Conservation (phyloP, 352 stramenopile genomes). For the Phytophthora ohioensis region DNA sequence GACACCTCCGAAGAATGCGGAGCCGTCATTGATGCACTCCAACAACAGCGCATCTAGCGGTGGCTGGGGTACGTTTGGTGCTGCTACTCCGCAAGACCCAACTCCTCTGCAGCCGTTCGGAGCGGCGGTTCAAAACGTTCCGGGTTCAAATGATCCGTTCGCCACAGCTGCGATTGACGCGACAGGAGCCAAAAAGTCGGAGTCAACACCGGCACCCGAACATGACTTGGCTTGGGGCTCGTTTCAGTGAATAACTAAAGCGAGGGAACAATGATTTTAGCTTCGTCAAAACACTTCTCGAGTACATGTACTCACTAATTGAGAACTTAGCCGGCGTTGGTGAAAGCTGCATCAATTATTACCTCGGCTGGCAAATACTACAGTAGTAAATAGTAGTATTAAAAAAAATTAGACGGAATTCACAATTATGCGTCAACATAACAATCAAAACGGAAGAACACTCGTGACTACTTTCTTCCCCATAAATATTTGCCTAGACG, state of each 20-base stretch:
- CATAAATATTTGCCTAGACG: no score
- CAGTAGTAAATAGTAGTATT: no score
- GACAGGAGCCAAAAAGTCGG: slow-evolving; percentile 12
- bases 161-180: slow-evolving; percentile 2
- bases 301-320: no score
- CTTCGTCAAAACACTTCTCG: no score
- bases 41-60: slow-evolving; percentile 32
- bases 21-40: slow-evolving; percentile 23
- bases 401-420: no score
- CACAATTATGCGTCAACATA: no score
- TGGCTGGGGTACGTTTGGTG: slow-evolving; percentile 32
- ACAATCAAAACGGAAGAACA: no score
- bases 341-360: no score
- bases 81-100: slow-evolving; percentile 21
- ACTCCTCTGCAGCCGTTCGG: slow-evolving; percentile 24
- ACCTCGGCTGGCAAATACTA: no score
- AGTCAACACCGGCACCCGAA: slow-evolving; percentile 4
- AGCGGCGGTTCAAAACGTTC: slow-evolving; percentile 6
- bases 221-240: slow-evolving; percentile 39
- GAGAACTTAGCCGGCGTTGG: no score
- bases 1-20: slow-evolving; percentile 30
- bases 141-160: slow-evolving; percentile 27
- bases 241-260: slow-evolving; percentile 28
- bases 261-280: no score
- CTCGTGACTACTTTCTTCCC: no score